Evolutionary conservation across 768 basidiomycete species (phyloP), one percentile per base, ranked within the genome.

Genomic region (Russula sp.): DNA sequence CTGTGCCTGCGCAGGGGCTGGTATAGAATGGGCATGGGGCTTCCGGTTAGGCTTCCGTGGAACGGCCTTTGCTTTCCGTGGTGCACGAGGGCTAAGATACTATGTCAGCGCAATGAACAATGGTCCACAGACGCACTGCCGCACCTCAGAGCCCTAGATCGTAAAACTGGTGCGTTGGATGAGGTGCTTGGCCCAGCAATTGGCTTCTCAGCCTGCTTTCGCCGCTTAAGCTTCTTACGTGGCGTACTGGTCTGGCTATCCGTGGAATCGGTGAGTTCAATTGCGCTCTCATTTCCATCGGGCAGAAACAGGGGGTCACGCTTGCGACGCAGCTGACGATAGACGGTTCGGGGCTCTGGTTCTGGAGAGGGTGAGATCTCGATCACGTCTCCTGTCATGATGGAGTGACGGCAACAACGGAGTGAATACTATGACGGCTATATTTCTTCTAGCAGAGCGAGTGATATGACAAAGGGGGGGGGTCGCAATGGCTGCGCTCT

Each of bases 211-310:
- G 18, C 38, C 43, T 20, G 48, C 35, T 16, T 45, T 20, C 34
- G 46, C 42, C 47, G 54, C 63, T 62, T 65, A 7, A 42, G 38
- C 34, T 36, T 61, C 29, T 59, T 65, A 18, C 36, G 60, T 0
- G 60, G 48, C 5, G 58, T 39, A 0, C 56, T 49, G 38, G 43
- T 42, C 46, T 54, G 45, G 7, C 79, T 81, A 54, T 72, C 69
- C 49, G 82, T 81, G 25, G 80, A 79, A 67, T 84, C 82, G 1
- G 78, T 75, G 63, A 83, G 71, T 65, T 82, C 82, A 61, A 84
- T 81, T 29, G 82, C 71, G 56, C 75, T 69, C 35, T 66, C 67
- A 10, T 52, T 22, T 3, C 34, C 54, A 29, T 65, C 64, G 16
- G 25, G 54, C 13, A 50, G 43, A 45, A 50, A 61, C 32, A 66